phyloP scores from a whole-genome alignment of 352 stramenopile species.

The Phytophthora megakarya region DNA sequence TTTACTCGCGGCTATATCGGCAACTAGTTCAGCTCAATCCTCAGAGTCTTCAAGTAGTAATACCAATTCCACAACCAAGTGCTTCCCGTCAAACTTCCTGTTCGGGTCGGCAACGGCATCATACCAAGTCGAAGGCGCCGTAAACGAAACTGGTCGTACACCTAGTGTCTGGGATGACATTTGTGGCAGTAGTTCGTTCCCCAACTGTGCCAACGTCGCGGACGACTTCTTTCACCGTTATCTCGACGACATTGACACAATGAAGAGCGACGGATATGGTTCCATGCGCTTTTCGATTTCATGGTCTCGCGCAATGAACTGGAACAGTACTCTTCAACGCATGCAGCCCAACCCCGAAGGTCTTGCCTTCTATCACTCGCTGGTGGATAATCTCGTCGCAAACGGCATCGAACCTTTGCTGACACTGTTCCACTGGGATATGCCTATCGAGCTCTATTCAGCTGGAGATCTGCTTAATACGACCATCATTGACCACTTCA shows the following conservation, averaged over 20 bases:
- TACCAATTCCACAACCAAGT: slow-evolving; percentile 23
- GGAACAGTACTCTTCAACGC: slow-evolving; percentile 57
- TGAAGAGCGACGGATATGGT: slow-evolving; percentile 90
- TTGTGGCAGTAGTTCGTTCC: slow-evolving; percentile 49
- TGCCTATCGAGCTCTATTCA: slow-evolving; percentile 79
- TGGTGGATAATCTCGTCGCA: slow-evolving; percentile 83
- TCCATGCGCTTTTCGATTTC: slow-evolving; percentile 93
- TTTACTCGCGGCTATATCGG: too few relatives aligned
- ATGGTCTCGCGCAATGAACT: slow-evolving; percentile 89
- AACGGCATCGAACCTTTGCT: slow-evolving; percentile 87
- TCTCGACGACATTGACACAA: slow-evolving; percentile 89
- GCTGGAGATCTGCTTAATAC: slow-evolving; percentile 53
- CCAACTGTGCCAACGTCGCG: slow-evolving; percentile 82
- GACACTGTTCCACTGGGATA: slow-evolving; percentile 95
- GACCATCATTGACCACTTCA: slow-evolving; percentile 71
- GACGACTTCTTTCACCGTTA: slow-evolving; percentile 93
- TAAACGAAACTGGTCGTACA: slow-evolving; percentile 71
- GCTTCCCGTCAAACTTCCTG: slow-evolving; percentile 64
- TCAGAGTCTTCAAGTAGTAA: slow-evolving; percentile 14
- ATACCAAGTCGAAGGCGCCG: slow-evolving; percentile 93
- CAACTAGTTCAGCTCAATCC: neutral
- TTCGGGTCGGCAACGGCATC: slow-evolving; percentile 82
- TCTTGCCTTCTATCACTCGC: slow-evolving; percentile 90
- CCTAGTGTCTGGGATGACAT: slow-evolving; percentile 92
- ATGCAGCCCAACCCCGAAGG: slow-evolving; percentile 82